phyloP scores from a whole-genome alignment of 2,329 filamentous ascomycete genomes.

The Ustulina deusta region DNA sequence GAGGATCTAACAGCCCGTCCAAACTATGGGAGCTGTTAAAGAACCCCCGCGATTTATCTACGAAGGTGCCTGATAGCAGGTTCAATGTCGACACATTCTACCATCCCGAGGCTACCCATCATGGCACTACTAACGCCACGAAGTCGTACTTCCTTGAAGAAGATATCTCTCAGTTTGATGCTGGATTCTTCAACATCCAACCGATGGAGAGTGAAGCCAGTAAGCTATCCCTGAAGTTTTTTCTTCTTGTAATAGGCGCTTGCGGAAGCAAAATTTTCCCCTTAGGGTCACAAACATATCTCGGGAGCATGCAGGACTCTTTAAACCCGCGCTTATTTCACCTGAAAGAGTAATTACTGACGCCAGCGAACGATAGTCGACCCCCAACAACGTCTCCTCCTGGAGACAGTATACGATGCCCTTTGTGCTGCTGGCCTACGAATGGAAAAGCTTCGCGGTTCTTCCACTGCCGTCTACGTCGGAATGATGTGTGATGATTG shows the following conservation, averaged over 20 bases:
- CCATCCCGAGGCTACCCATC: constrained; percentile 26
- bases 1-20: constrained; percentile 25
- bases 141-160: constrained; percentile 30
- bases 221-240: too few species aligned
- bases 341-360: too few species aligned
- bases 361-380: too few species aligned
- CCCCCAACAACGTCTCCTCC: constrained; percentile 34
- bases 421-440: constrained; percentile 13
- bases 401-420: constrained; percentile 34
- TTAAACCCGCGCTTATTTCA: too few species aligned
- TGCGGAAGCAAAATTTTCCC: too few species aligned
- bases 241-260: too few species aligned
- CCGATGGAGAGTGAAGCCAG: constrained; percentile 27
- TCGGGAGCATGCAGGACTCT: too few species aligned
- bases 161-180: constrained; percentile 25
- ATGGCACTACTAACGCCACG: constrained; percentile 33
- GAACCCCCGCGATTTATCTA: constrained; percentile 12
- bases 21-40: constrained; percentile 33
- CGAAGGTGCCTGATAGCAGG: constrained; percentile 13
- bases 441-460: constrained; percentile 24
- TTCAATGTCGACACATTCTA: constrained; percentile 29
- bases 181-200: constrained; percentile 32
- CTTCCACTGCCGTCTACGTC: constrained; percentile 28
- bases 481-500: constrained; percentile 35
- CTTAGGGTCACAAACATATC: too few species aligned